phyloP scores from a whole-genome alignment of 2,329 filamentous ascomycete genomes.

The Microcyclosporella mali region DNA sequence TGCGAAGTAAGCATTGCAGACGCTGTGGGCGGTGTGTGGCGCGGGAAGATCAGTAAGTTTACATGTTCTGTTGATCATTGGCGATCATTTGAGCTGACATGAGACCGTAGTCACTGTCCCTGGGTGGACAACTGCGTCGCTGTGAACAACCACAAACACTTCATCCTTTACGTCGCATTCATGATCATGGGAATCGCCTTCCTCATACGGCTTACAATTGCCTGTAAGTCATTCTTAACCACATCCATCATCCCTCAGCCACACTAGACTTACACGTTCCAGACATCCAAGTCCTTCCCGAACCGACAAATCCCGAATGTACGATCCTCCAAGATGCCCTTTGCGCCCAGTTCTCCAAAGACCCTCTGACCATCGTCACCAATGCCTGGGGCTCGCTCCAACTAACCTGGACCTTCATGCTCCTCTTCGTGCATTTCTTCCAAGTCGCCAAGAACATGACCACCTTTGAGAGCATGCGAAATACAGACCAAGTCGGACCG shows the following conservation, averaged over 20 bases:
- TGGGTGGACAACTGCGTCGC: constrained; percentile 98
- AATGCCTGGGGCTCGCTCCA: constrained; percentile 76
- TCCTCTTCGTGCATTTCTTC: constrained; percentile 85
- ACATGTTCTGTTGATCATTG: background rate
- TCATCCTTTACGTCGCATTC: constrained; percentile 79
- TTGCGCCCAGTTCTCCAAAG: constrained; percentile 71
- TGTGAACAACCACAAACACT: constrained; percentile 92
- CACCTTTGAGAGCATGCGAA: constrained; percentile 94
- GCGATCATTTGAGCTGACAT: constrained; percentile 1
- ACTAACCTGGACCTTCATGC: constrained; percentile 94
- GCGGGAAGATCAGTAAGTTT: constrained; percentile 86
- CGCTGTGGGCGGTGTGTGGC: constrained; percentile 87
- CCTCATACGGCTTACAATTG: constrained; percentile 66
- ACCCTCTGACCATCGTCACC: constrained; percentile 77
- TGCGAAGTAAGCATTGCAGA: constrained; percentile 93
- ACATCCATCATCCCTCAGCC: background rate
- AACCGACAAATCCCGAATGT: constrained; percentile 51
- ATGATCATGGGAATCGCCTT: constrained; percentile 68
- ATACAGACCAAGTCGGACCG: constrained; percentile 52
- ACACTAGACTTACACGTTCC: constrained; percentile 35
- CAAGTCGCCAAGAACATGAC: constrained; percentile 91
- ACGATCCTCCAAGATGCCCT: constrained; percentile 67
- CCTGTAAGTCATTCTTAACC: constrained; percentile 51
- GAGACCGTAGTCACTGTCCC: constrained; percentile 70
- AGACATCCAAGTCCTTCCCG: constrained; percentile 42